Base-by-base conservation (phyloP, 345 rosid genomes). In the Odontarrhena argentea region DNA sequence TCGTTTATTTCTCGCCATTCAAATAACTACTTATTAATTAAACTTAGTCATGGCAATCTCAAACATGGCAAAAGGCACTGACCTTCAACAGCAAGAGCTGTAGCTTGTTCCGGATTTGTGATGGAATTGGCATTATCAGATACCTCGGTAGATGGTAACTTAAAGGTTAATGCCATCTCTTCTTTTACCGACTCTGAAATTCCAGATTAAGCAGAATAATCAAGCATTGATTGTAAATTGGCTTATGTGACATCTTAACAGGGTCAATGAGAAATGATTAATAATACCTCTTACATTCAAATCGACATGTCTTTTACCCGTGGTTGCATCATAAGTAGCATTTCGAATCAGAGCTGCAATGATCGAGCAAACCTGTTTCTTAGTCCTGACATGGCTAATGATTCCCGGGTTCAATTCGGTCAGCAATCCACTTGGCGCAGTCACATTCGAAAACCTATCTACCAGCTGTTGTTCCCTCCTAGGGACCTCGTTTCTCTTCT, bases 381-480 rank as follows among this genome's bases (percentile, higher is more conserved):
- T 91, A 58, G 84, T 91, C 70, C 99, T 84, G 36, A 94, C 90
- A 67, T 87, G 94, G 79, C 86, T 88, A 71, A 94, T 87, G 60
- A 94, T 94, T 46, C 99, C 96, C 0, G 96, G 99, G 71, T 91
- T 94, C 80, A 94, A 58, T 49, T 81, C 93, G 48, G 87, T 91
- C 60, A 94, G 84, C 71, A 88, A 80, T 40, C 96, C 97, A 71
- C 95, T 94, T 2, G 99, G 99, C 22, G 96, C 88, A 11, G 97
- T 85, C 63, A 91, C 78, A 78, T 86, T 87, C 5, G 97, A 64
- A 47, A 94, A 86, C 77, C 87, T 84, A 74, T 88, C 96, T 34
- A 79, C 86, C 69, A 81, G 87, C 63, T 88, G 95, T 58, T 82
- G 82, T 77, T 73, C 89, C 77, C 60, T 70, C 49, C 18, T 73